Base-by-base conservation (phyloP, 371 early-diverging fungal species). In the Mortierella sp. region DNA sequence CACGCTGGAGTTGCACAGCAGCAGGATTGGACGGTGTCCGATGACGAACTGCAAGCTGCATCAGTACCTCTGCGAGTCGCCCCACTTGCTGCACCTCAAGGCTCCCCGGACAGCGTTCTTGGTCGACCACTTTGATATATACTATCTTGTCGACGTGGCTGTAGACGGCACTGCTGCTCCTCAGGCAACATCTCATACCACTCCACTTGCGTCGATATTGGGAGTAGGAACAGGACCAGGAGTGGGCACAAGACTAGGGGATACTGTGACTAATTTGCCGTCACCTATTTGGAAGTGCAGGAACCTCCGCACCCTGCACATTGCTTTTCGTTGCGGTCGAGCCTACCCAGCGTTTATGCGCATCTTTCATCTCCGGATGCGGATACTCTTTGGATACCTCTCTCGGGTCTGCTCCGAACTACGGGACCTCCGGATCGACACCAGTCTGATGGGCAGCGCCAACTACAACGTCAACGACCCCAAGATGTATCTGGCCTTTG, bases 21-120 rank as follows among this genome's bases (percentile, higher is more conserved):
- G 61, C 61, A 61, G 37, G 61, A 61, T 61, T 61, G 61, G 37
- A 2, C 61, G 61, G 1, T 61, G 61, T 22, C 61, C 37, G 1
- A 61, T 37, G 61, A 37, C 22, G 8, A 39, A 10, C 7, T 61
- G 61, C 61, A 61, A 34, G 22, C 22, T 61, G 22, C 61, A 61
- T 22, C 61, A 61, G 34, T 61, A 61, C 61, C 37, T 61, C 22
- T 61, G 61, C 37, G 61, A 61, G 22, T 61, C 61, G 0, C 61
- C 61, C 3, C 61, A 61, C 8, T 10, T 61, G 8, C 37, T 61
- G 61, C 61, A 61, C 10, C 61, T 61, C 37, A 61, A 61, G 22
- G 61, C 61, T 22, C 61, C 61, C 16, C 61, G 61, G 37, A 61
- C 61, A 19, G 37, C 61, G 19, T 61, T 61, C 37, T 61, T 61